Evolutionary conservation across 1,284 basidiomycete species (phyloP).

Genomic region (Anthracocystis walkeri): DNA sequence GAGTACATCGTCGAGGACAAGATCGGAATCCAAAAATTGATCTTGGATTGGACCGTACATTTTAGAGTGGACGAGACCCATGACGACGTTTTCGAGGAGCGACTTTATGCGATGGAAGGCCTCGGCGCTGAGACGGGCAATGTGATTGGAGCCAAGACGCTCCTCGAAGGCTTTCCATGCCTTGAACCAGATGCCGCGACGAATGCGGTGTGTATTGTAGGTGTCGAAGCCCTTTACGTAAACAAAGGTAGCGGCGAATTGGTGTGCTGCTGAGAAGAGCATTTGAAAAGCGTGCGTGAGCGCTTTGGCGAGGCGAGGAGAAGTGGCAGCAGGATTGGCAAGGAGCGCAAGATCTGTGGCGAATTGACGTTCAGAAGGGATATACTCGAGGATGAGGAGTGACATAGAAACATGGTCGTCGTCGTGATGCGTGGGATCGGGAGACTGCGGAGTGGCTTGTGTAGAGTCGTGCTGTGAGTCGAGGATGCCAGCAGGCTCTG

Average conservation of each 20-base stretch:
- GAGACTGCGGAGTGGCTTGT: neutral
- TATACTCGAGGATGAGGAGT: conserved; percentile 19
- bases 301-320: conserved; percentile 11
- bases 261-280: conserved; percentile 31
- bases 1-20: conserved; percentile 34
- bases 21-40: conserved; percentile 29
- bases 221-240: conserved; percentile 51
- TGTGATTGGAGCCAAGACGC: conserved; percentile 28
- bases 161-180: conserved; percentile 48
- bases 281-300: conserved; percentile 20
- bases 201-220: conserved; percentile 50
- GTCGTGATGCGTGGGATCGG: neutral
- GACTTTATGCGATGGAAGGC: conserved; percentile 41
- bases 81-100: conserved; percentile 46
- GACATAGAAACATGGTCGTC: conserved; percentile 8
- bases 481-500: neutral
- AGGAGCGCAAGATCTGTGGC: conserved; percentile 20
- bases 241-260: conserved; percentile 48
- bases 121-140: conserved; percentile 30
- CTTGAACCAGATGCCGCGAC: conserved; percentile 48
- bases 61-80: conserved; percentile 48
- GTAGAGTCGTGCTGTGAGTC: neutral
- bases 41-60: conserved; percentile 45
- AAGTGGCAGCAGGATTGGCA: conserved; percentile 5
- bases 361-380: conserved; percentile 20